Evolutionary conservation across 176 grass and related monocot species (phyloP).

Genomic region (Poa pratensis): DNA sequence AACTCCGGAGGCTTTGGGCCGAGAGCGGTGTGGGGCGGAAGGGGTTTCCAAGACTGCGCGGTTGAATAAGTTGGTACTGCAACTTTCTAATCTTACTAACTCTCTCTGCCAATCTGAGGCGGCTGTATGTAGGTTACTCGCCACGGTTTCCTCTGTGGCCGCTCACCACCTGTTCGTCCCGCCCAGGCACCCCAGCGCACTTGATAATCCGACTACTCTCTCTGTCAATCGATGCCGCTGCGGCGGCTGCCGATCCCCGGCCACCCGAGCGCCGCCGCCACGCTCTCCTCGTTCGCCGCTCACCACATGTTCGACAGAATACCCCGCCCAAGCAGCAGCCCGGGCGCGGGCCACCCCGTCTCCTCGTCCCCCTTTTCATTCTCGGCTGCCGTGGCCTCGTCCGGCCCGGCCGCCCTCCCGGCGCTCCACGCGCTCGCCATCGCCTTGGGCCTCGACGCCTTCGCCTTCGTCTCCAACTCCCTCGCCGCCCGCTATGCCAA

Average conservation of each 20-base stretch:
- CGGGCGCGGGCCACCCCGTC: not conserved
- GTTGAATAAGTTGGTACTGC: not conserved
- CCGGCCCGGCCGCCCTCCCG: constrained; percentile 28
- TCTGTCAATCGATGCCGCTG: constrained; percentile 36
- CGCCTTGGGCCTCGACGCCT: constrained; percentile 56
- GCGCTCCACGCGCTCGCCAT: constrained; percentile 69
- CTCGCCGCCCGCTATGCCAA: constrained; percentile 76
- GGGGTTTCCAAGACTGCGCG: not conserved
- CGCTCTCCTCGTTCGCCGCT: constrained; percentile 41
- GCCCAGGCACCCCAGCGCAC: not conserved
- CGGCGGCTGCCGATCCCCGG: constrained; percentile 28
- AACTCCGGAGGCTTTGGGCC: not conserved
- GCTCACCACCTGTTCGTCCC: not conserved
- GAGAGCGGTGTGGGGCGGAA: constrained; percentile 10
- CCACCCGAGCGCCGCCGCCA: not conserved
- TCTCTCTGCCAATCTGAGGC: not conserved
- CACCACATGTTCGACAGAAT: constrained; percentile 54
- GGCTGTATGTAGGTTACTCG: not conserved
- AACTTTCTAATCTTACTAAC: not conserved
- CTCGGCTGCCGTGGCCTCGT: constrained; percentile 45
- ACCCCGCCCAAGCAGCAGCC: constrained; percentile 3
- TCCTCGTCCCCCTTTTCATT: constrained; percentile 46
- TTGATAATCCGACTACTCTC: not conserved
- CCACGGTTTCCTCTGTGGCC: not conserved
- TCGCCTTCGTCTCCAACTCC: constrained; percentile 63